Evolutionary conservation across 2,329 filamentous ascomycete species (phyloP).

Genomic region (Colletotrichum noveboracense): DNA sequence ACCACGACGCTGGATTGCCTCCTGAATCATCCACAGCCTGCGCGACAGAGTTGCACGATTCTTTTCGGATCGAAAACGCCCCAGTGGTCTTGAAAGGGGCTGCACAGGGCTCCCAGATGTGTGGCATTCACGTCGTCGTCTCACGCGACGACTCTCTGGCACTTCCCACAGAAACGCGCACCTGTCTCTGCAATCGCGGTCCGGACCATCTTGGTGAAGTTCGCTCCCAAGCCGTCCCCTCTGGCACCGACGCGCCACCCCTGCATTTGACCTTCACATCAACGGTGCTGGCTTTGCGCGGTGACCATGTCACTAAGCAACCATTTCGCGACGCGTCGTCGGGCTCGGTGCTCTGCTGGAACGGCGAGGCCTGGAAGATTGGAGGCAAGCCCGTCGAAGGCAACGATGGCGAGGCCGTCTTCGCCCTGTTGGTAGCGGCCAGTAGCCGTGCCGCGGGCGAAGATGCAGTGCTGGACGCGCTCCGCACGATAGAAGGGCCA

Average conservation of each 20-base stretch:
- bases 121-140: slow-evolving; percentile 63
- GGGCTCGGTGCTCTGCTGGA: slow-evolving; percentile 86
- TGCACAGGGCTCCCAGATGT: slow-evolving; percentile 49
- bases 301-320: slow-evolving; percentile 72
- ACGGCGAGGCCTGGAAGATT: slow-evolving; percentile 92
- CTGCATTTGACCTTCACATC: slow-evolving; percentile 71
- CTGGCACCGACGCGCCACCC: slow-evolving; percentile 27
- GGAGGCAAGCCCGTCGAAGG: slow-evolving; percentile 60
- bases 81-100: not conserved
- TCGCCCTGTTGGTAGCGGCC: slow-evolving; percentile 61
- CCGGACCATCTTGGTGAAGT: slow-evolving; percentile 62
- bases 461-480: slow-evolving; percentile 50
- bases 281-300: slow-evolving; percentile 90
- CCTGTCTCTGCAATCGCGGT: slow-evolving; percentile 59
- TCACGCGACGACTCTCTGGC: slow-evolving; percentile 37
- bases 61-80: not conserved
- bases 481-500: slow-evolving; percentile 75
- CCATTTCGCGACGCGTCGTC: slow-evolving; percentile 67
- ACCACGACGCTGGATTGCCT: too few relatives aligned
- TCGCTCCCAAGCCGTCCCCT: slow-evolving; percentile 29
- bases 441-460: slow-evolving; percentile 30
- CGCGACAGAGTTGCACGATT: not conserved
- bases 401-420: slow-evolving; percentile 80
- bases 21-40: not conserved
- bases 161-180: slow-evolving; percentile 42